These are phyloP conservation scores for Chloris gayana DNA, from an alignment of 176 grass and related monocot species.

Conservation along the genomic window DNA sequence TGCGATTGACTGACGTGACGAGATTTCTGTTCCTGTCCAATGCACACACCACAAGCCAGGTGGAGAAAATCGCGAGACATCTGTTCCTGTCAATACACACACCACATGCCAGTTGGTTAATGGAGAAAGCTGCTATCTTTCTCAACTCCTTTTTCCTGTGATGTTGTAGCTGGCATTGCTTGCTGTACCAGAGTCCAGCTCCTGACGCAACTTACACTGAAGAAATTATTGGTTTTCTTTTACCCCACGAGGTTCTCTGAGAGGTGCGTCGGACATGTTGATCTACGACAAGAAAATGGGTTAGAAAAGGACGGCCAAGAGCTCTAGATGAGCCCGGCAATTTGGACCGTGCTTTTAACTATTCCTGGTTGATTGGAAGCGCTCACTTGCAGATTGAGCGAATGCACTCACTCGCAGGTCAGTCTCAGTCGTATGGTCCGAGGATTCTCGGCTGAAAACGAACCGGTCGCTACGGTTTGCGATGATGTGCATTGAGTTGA, in stretches of 20 bases:
- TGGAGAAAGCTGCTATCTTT: slow-evolving; percentile 29
- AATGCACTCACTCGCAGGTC: neutral
- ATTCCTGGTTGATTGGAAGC: slow-evolving; percentile 25
- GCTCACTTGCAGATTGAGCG: slow-evolving; percentile 19
- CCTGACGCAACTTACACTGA: slow-evolving; percentile 22
- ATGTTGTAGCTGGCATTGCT: slow-evolving; percentile 16
- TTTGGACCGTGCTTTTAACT: slow-evolving; percentile 25
- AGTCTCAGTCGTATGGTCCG: neutral
- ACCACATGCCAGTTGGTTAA: slow-evolving; percentile 40
- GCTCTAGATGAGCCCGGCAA: neutral
- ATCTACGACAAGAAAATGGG: neutral
- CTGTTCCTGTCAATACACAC: neutral
- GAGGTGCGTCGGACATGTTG: slow-evolving; percentile 1
- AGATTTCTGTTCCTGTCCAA: neutral
- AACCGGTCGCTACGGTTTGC: neutral
- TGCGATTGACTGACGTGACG: slow-evolving; percentile 18
- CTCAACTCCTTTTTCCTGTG: slow-evolving; percentile 26
- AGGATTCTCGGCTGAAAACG: neutral
- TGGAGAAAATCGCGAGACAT: neutral
- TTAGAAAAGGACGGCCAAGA: slow-evolving; percentile 22
- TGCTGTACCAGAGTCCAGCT: slow-evolving; percentile 25
- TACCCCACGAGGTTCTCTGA: neutral
- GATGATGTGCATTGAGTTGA: neutral
- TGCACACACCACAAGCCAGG: slow-evolving; percentile 34
- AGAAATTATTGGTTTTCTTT: slow-evolving; percentile 9